A percentile compares a stretch with the other conserved stretches of the same genome.
phyloP scores from a whole-genome alignment of 1,139 yeast species.

The Candida anutae region DNA sequence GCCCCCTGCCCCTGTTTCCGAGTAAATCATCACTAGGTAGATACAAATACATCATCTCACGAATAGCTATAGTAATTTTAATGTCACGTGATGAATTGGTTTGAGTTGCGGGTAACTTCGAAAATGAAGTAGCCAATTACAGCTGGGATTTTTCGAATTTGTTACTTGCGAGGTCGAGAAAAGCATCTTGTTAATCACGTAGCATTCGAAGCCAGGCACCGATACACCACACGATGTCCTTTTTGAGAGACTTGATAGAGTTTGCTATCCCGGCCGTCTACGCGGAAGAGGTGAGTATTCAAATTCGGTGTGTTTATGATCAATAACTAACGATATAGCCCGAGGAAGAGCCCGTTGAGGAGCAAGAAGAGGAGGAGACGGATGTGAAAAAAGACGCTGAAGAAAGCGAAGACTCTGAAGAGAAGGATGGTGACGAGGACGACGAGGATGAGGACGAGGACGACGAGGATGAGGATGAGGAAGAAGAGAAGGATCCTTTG shows the following conservation, averaged over 20 bases:
- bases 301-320: neutral
- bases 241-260: slow-evolving; percentile 75
- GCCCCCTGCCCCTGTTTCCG: too few relatives aligned
- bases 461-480: slow-evolving; percentile 69
- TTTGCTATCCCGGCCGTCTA: slow-evolving; percentile 76
- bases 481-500: slow-evolving; percentile 61
- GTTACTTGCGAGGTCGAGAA: slow-evolving; percentile 4
- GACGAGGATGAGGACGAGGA: slow-evolving; percentile 48
- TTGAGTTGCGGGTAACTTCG: neutral
- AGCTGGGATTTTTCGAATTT: slow-evolving; percentile 16
- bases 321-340: slow-evolving; percentile 8
- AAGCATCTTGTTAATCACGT: neutral
- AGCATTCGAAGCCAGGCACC: neutral
- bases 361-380: slow-evolving; percentile 7
- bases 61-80: too few relatives aligned
- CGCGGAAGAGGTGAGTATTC: slow-evolving; percentile 65
- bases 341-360: slow-evolving; percentile 15
- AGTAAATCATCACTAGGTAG: too few relatives aligned
- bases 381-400: slow-evolving; percentile 19
- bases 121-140: slow-evolving; percentile 17
- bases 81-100: too few relatives aligned
- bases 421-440: slow-evolving; percentile 36
- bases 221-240: slow-evolving; percentile 28
- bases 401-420: slow-evolving; percentile 31
- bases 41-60: too few relatives aligned